Conservation (phyloP, 257 asterid genomes). For the Solanum sejunctum region DNA sequence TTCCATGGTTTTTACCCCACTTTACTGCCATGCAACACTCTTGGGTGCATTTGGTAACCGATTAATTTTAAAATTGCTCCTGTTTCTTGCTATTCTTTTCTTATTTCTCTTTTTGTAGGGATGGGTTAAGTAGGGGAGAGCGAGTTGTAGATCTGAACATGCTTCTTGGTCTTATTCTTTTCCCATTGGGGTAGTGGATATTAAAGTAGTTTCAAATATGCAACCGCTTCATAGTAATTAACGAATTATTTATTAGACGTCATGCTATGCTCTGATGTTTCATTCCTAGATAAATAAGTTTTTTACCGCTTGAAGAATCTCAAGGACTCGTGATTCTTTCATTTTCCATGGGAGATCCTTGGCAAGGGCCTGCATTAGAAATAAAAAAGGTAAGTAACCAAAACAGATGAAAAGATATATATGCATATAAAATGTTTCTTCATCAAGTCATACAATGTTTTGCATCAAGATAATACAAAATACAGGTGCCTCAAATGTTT, state of each 20-base stretch:
- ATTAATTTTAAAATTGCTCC: not conserved
- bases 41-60: not conserved
- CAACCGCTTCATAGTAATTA: not conserved
- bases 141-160: not conserved
- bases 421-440: not conserved
- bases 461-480: not conserved
- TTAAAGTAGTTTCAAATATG: not conserved
- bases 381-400: not conserved
- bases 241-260: not conserved
- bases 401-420: not conserved
- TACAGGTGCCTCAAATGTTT: not conserved
- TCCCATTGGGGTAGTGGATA: not conserved
- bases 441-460: not conserved
- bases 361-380: slow-evolving; percentile 54
- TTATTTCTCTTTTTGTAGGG: not conserved
- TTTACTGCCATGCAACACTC: not conserved
- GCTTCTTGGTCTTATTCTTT: not conserved
- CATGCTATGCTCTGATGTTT: not conserved
- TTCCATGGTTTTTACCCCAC: not conserved
- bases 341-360: slow-evolving; percentile 85
- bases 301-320: slow-evolving; percentile 82
- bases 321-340: slow-evolving; percentile 73
- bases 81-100: not conserved
- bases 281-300: not conserved
- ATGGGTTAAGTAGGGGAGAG: not conserved